These are phyloP conservation scores for Microthlaspi erraticum DNA, from an alignment of 345 rosid genomes.

Conservation along the genomic window DNA sequence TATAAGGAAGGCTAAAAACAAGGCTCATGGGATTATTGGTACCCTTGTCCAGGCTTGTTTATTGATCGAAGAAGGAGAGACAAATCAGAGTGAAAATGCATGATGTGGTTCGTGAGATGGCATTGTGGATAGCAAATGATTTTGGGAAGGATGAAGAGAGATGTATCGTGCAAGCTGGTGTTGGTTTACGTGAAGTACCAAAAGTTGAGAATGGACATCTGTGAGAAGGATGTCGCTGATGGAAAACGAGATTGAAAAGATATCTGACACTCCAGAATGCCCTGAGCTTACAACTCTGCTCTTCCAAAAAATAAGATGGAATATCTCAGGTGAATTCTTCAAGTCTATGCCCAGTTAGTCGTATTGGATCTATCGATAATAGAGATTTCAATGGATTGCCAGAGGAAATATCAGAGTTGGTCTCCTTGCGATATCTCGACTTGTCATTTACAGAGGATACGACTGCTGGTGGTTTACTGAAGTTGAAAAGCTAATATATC, in stretches of 20 bases:
- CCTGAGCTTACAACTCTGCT: constrained; percentile 41
- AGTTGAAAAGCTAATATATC: constrained; percentile 16
- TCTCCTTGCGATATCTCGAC: constrained; percentile 35
- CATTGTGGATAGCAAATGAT: constrained; percentile 6
- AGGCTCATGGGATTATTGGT: constrained; percentile 40
- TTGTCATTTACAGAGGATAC: constrained; percentile 3
- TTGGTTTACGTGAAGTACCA: not conserved
- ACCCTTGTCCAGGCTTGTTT: constrained; percentile 26
- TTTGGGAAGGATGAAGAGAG: not conserved
- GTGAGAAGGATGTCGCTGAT: constrained; percentile 38
- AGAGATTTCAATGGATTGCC: not conserved
- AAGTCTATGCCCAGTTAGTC: constrained; percentile 38
- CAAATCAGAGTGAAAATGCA: constrained; percentile 17
- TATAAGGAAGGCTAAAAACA: constrained; percentile 1
- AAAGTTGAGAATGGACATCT: not conserved
- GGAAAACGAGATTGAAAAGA: constrained; percentile 22
- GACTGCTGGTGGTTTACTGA: constrained; percentile 19
- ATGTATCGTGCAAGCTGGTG: constrained; percentile 4
- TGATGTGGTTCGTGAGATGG: constrained; percentile 25
- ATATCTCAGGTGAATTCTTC: constrained; percentile 29
- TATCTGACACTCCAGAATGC: constrained; percentile 17
- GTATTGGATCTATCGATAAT: constrained; percentile 49
- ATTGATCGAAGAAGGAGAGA: not conserved
- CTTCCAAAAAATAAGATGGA: constrained; percentile 19
- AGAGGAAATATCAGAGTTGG: constrained; percentile 20